Evolutionary conservation across 2,329 filamentous ascomycete species (phyloP), one percentile per base, ranked within the genome.

Genomic region (Microsporum canis): DNA sequence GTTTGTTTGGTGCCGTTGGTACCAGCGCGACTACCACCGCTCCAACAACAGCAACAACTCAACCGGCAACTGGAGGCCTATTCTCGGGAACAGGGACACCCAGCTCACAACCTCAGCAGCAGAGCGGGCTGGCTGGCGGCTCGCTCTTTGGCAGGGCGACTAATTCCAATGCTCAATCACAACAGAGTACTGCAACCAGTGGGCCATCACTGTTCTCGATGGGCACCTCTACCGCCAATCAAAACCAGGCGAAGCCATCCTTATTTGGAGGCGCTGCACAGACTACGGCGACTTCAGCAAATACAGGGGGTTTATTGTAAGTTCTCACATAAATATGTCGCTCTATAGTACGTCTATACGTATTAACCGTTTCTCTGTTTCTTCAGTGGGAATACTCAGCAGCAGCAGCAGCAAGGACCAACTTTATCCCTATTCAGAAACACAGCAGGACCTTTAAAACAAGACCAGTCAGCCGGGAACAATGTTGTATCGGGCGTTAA

Each of bases 401-500:
- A 68, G 57, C 71, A 74, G 60, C 76, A 79, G 58, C 80, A 82
- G 65, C 80, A 82, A 66, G 79, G 78, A 29, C 75, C 75, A 31
- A 73, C 73, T 1, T 66, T 77, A 27, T 74, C 67, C 60, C 68
- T 73, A 49, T 77, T 77, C 60, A 71, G 73, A 53, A 71, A 72
- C 60, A 67, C 73, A 57, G 68, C 64, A 38, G 64, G 70, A 17
- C 62, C 67, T 4, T 62, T 69, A 31, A 70, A 65, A 36, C 66
- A 71, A 27, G 71, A 71, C 63, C 70, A 71, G 63, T 72, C 68
- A 65, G 69, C 71, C 6, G 64, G 66, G 6, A 66, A 66, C 3
- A 72, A 70, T 2, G 72, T 76, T 12, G 80, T 86, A 14, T 85
- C 87, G 0, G 89, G 88, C 17, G 87, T 90, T 17, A 86, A 88